Evolutionary conservation across 2,329 filamentous ascomycete genomes (phyloP).

Genomic region (Beauveria bassiana): DNA sequence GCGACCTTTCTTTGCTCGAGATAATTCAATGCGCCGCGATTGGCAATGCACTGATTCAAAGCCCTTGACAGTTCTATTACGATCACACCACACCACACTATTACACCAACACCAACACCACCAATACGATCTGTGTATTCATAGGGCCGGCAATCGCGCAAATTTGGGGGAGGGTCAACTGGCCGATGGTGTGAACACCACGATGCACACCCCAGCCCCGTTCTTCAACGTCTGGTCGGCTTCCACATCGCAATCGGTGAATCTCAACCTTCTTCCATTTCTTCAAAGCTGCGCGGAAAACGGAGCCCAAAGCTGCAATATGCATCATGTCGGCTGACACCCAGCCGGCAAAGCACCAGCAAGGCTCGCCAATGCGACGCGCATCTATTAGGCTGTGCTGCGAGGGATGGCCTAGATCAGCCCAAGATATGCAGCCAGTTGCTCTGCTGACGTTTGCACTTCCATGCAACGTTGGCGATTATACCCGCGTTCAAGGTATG

Average conservation of each 20-base stretch:
- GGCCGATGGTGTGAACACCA: conserved; percentile 6
- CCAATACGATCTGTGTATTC: neutral
- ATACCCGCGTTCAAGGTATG: neutral
- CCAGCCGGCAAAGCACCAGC: neutral
- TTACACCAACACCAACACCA: neutral
- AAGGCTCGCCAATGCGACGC: neutral
- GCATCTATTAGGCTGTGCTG: neutral
- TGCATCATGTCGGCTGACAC: neutral
- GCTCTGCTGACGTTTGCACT: conserved; percentile 1
- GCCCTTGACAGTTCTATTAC: neutral
- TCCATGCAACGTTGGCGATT: neutral
- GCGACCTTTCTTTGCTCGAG: neutral
- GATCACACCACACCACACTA: neutral
- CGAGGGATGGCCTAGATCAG: neutral
- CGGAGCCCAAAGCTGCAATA: neutral
- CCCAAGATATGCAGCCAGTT: neutral
- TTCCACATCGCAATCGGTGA: neutral
- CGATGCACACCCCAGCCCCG: neutral
- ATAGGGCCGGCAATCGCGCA: conserved; percentile 2
- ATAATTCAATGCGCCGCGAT: conserved; percentile 1
- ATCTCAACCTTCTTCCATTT: neutral
- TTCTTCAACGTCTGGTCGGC: neutral
- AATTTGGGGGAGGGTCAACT: neutral
- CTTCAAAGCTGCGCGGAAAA: neutral
- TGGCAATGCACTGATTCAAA: neutral